phyloP scores from a whole-genome alignment of 2,329 filamentous ascomycete species.

The Monosporascus sp. region DNA sequence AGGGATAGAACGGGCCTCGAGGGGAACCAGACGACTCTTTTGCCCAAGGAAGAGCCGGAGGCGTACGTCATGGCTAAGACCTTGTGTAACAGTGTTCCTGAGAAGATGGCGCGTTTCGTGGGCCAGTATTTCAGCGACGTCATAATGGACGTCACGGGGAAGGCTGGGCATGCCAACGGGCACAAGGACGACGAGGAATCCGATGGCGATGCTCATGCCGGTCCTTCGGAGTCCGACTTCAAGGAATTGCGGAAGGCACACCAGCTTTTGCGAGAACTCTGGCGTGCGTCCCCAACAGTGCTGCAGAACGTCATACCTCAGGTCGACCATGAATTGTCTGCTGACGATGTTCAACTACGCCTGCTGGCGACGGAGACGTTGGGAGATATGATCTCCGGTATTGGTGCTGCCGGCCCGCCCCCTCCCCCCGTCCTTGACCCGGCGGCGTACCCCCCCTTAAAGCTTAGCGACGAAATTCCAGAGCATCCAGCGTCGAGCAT shows the following conservation, averaged over 20 bases:
- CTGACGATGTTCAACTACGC: slow-evolving; percentile 82
- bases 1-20: slow-evolving; percentile 59
- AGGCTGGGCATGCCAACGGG: slow-evolving; percentile 50
- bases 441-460: slow-evolving; percentile 75
- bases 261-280: slow-evolving; percentile 81
- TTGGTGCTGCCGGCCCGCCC: slow-evolving; percentile 84
- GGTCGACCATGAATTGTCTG: slow-evolving; percentile 83
- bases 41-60: slow-evolving; percentile 82
- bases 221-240: slow-evolving; percentile 76
- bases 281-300: slow-evolving; percentile 84
- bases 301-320: slow-evolving; percentile 92
- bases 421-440: slow-evolving; percentile 69
- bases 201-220: slow-evolving; percentile 53
- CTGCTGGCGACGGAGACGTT: slow-evolving; percentile 88
- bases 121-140: slow-evolving; percentile 97
- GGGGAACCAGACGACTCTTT: slow-evolving; percentile 73
- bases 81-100: slow-evolving; percentile 80
- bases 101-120: slow-evolving; percentile 92
- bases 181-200: slow-evolving; percentile 55
- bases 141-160: slow-evolving; percentile 77
- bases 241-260: slow-evolving; percentile 88
- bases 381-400: slow-evolving; percentile 89
- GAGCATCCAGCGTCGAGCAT: slow-evolving; percentile 51
- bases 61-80: slow-evolving; percentile 97
- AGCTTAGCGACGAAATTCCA: slow-evolving; percentile 52